These are phyloP conservation scores for Lentinula guzmanii DNA, from an alignment of 768 basidiomycete genomes.

Conservation along the genomic window DNA sequence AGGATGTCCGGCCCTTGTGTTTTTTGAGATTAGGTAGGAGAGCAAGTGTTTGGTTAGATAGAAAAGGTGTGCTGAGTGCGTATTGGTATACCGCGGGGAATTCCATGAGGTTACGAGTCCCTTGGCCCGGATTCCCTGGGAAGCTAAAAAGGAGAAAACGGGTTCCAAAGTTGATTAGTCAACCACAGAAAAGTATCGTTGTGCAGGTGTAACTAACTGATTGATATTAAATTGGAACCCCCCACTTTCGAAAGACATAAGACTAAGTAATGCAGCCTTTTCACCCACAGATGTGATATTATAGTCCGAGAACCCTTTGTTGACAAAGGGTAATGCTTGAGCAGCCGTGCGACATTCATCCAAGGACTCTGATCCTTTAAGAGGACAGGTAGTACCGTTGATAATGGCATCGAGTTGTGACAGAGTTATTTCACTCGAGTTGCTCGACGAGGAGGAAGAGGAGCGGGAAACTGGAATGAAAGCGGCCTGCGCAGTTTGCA, in stretches of 20 bases:
- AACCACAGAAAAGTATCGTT: too few relatives aligned
- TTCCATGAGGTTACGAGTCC: constrained; percentile 18
- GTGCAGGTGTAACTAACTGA: constrained; percentile 10
- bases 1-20: background rate
- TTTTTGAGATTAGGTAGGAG: constrained; percentile 10
- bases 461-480: background rate
- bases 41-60: constrained; percentile 11
- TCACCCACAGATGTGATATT: constrained; percentile 14
- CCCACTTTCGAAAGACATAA: constrained; percentile 17
- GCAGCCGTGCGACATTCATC: constrained; percentile 15
- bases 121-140: constrained; percentile 15
- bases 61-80: constrained; percentile 15
- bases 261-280: constrained; percentile 16
- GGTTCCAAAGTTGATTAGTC: too few relatives aligned
- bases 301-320: constrained; percentile 14
- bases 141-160: background rate
- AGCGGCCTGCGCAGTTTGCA: background rate
- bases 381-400: constrained; percentile 10
- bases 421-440: constrained; percentile 10
- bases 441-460: background rate
- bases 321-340: constrained; percentile 18
- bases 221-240: constrained; percentile 17
- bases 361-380: constrained; percentile 7
- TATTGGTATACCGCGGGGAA: constrained; percentile 19
- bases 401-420: constrained; percentile 15